These are phyloP conservation scores for Phalaenopsis equestris DNA, from an alignment of 106 monocot species.

Conservation along the genomic window DNA sequence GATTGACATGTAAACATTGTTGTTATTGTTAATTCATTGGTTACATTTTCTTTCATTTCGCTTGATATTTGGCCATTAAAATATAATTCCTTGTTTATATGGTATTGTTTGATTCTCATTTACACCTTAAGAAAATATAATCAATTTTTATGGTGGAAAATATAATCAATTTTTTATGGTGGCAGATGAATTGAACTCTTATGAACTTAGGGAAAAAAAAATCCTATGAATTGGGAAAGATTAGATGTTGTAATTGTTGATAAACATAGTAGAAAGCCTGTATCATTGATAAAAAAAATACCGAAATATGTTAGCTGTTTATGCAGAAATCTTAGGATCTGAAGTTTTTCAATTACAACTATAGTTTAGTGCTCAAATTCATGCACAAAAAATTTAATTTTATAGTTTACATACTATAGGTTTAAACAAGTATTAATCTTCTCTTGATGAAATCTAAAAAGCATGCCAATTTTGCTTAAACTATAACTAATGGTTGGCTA, in stretches of 20 bases:
- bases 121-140: not conserved
- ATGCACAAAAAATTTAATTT: not conserved
- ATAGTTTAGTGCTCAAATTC: not conserved
- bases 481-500: too few species aligned
- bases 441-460: not conserved
- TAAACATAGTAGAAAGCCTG: not conserved
- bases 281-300: not conserved
- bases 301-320: not conserved
- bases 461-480: not conserved
- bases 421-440: not conserved
- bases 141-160: not conserved
- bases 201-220: not conserved
- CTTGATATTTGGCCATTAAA: not conserved
- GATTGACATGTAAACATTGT: not conserved
- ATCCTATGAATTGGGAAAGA: not conserved
- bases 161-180: not conserved
- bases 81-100: not conserved
- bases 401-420: not conserved
- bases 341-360: not conserved
- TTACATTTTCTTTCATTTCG: not conserved
- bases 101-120: not conserved
- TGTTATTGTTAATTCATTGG: not conserved
- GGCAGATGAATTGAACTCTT: not conserved
- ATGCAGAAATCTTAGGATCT: not conserved
- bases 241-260: not conserved